Evolutionary conservation across 2,329 filamentous ascomycete species (phyloP).

Genomic region (Neurospora crassa): DNA sequence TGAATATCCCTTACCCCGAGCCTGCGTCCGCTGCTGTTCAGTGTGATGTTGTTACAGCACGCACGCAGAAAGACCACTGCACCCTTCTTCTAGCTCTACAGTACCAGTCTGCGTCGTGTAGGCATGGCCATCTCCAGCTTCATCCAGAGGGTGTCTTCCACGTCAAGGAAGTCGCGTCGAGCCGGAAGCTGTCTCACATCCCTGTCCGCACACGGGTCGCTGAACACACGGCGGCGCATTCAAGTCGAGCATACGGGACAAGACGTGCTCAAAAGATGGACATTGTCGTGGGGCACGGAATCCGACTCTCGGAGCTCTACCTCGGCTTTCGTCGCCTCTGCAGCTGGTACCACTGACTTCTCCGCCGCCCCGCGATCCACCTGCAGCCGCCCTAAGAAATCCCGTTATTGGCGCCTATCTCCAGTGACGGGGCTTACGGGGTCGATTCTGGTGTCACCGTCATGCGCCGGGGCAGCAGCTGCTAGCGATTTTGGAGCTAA

Average conservation of each 20-base stretch:
- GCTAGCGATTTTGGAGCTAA: background rate
- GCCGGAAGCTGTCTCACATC: background rate
- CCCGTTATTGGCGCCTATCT: background rate
- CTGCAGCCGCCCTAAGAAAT: background rate
- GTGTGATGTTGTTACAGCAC: background rate
- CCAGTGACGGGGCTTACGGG: background rate
- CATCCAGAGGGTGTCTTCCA: slow-evolving; percentile 3
- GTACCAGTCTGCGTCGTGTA: background rate
- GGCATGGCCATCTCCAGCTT: slow-evolving; percentile 12
- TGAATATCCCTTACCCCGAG: background rate
- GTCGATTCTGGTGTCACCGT: background rate
- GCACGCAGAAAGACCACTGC: background rate
- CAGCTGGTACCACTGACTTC: background rate
- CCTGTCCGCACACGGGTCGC: slow-evolving; percentile 1
- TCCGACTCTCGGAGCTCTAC: slow-evolving; percentile 10
- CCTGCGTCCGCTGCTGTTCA: background rate
- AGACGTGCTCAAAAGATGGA: background rate
- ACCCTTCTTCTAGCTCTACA: background rate
- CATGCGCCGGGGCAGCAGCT: background rate
- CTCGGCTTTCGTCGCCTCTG: slow-evolving; percentile 9
- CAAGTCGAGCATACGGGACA: too few relatives aligned
- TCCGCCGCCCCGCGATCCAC: slow-evolving; percentile 16
- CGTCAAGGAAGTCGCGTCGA: background rate
- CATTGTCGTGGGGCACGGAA: background rate
- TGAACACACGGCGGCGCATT: background rate